Conservation (phyloP, 2,329 filamentous ascomycete genomes). For the Coleophoma crateriformis region DNA sequence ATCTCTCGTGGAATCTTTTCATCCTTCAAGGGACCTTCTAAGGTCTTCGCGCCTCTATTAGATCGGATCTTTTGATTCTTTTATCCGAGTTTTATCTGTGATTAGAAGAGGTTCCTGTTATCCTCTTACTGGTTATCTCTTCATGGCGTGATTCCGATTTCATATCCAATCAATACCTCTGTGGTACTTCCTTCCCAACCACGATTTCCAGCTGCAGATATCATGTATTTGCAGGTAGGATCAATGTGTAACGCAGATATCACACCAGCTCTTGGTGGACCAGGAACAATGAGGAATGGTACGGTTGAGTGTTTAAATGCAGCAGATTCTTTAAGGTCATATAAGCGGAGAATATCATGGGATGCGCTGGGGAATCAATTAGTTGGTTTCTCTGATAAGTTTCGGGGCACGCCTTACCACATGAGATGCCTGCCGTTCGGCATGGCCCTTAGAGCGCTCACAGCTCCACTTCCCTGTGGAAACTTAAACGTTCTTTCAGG, state of each 20-base stretch:
- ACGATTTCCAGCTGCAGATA: conserved; percentile 84
- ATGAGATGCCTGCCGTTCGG: conserved; percentile 87
- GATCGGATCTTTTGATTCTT: too few relatives aligned
- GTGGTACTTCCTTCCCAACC: conserved; percentile 92
- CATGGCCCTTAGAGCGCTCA: conserved; percentile 87
- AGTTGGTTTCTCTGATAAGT: conserved; percentile 9
- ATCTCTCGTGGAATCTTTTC: too few relatives aligned
- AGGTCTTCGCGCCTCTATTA: too few relatives aligned
- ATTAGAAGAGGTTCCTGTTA: too few relatives aligned
- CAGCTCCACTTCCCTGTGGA: conserved; percentile 80
- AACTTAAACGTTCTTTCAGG: conserved; percentile 81
- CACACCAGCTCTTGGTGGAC: conserved; percentile 75
- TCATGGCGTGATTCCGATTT: conserved; percentile 49
- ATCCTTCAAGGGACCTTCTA: too few relatives aligned
- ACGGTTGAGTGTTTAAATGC: conserved; percentile 71
- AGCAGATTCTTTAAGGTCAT: conserved; percentile 68
- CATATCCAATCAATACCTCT: conserved; percentile 90
- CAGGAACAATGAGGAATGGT: conserved; percentile 94
- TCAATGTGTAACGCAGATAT: conserved; percentile 85
- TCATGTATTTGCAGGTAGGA: conserved; percentile 82
- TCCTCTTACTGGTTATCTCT: not conserved
- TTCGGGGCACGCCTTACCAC: conserved; percentile 50
- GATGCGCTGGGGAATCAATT: conserved; percentile 56
- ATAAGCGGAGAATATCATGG: conserved; percentile 88
- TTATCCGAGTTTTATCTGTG: too few relatives aligned